Evolutionary conservation across 495 filamentous ascomycete genomes (phyloP).

Genomic region (Venustampulla echinocandica): DNA sequence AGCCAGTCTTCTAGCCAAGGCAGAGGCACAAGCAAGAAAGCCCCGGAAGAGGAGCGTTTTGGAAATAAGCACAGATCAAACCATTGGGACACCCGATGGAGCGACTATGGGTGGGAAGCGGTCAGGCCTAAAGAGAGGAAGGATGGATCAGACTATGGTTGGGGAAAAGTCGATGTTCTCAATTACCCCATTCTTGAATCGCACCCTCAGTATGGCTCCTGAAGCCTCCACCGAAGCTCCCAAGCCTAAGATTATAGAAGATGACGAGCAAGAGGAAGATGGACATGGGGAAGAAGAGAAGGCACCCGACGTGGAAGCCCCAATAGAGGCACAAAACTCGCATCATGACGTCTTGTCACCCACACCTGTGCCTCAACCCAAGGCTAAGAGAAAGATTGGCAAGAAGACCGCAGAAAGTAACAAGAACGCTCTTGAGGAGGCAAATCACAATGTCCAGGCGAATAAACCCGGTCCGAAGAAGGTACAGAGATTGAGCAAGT

Average conservation of each 20-base stretch:
- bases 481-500: slow-evolving; percentile 4
- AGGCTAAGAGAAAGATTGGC: slow-evolving; percentile 1
- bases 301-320: not conserved
- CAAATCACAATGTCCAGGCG: slow-evolving; percentile 6
- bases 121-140: slow-evolving; percentile 37
- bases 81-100: slow-evolving; percentile 61
- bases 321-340: too few species aligned
- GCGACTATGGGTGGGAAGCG: slow-evolving; percentile 29
- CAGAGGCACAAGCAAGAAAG: slow-evolving; percentile 25
- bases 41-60: slow-evolving; percentile 38
- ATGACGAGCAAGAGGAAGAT: not conserved
- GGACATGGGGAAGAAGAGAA: not conserved
- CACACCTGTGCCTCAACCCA: not conserved
- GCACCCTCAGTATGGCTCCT: slow-evolving; percentile 49
- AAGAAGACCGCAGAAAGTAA: not conserved
- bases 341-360: slow-evolving; percentile 2
- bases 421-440: slow-evolving; percentile 10
- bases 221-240: slow-evolving; percentile 28
- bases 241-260: slow-evolving; percentile 1
- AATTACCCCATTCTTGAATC: slow-evolving; percentile 86
- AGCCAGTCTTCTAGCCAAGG: slow-evolving; percentile 5
- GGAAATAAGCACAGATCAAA: slow-evolving; percentile 37
- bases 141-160: slow-evolving; percentile 43
- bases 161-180: slow-evolving; percentile 88
- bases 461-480: slow-evolving; percentile 11